phyloP scores from a whole-genome alignment of 2,329 filamentous ascomycete genomes.

The Aspergillus ibericus region DNA sequence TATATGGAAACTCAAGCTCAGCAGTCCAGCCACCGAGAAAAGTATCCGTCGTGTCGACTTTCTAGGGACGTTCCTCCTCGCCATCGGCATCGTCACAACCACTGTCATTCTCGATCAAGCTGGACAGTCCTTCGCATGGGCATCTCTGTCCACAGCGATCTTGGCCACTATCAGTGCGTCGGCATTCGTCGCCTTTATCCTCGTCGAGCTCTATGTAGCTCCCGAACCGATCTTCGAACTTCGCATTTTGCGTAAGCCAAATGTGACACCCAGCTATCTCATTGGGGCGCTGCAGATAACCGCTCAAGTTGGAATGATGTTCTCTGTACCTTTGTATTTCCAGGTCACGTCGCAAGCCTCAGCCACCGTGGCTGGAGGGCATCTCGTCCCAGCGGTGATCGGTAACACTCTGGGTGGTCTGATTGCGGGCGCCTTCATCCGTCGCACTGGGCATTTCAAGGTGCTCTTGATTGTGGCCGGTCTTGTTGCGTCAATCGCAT shows the following conservation, averaged over 20 bases:
- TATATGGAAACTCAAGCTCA: slow-evolving; percentile 40
- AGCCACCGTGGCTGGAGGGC: slow-evolving; percentile 58
- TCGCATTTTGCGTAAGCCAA: slow-evolving; percentile 32
- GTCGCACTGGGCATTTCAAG: slow-evolving; percentile 62
- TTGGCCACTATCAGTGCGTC: slow-evolving; percentile 16
- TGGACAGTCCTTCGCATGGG: slow-evolving; percentile 43
- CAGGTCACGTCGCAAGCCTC: slow-evolving; percentile 61
- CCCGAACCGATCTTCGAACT: slow-evolving; percentile 39
- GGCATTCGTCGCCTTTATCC: slow-evolving; percentile 26
- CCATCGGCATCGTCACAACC: slow-evolving; percentile 43
- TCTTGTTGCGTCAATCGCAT: slow-evolving; percentile 51
- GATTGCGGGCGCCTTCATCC: slow-evolving; percentile 58
- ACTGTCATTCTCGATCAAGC: slow-evolving; percentile 53
- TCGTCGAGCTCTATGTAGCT: slow-evolving; percentile 34
- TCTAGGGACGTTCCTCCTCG: slow-evolving; percentile 52
- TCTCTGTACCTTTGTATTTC: slow-evolving; percentile 68
- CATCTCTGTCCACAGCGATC: slow-evolving; percentile 22
- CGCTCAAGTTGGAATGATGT: slow-evolving; percentile 65
- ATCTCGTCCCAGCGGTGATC: slow-evolving; percentile 66
- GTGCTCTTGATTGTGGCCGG: slow-evolving; percentile 53
- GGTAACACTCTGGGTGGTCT: slow-evolving; percentile 67
- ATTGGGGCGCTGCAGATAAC: slow-evolving; percentile 56
- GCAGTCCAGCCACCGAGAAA: slow-evolving; percentile 6
- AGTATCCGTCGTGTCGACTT: slow-evolving; percentile 60
- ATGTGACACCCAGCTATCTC: slow-evolving; percentile 31